Evolutionary conservation across 2,329 filamentous ascomycete species (phyloP).

Genomic region (Colletotrichum spinosum): DNA sequence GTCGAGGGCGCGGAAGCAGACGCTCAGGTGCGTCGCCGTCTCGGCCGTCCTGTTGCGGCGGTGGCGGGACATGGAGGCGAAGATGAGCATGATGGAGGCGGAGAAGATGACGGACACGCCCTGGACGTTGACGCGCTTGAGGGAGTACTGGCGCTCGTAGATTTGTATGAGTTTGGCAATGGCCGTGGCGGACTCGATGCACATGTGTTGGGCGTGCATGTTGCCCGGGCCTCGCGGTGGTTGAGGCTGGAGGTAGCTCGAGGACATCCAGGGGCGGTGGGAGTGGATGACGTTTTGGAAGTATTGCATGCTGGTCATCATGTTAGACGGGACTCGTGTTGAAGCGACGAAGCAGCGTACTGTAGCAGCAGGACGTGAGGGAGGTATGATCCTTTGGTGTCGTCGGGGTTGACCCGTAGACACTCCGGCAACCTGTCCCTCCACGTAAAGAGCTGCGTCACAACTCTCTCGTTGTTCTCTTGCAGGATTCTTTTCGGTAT

Average conservation of each 20-base stretch:
- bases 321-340: background rate
- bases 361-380: slow-evolving; percentile 43
- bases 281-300: slow-evolving; percentile 42
- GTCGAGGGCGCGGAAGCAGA: slow-evolving; percentile 43
- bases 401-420: slow-evolving; percentile 39
- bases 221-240: slow-evolving; percentile 41
- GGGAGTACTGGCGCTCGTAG: slow-evolving; percentile 37
- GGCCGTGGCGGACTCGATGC: slow-evolving; percentile 40
- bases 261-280: slow-evolving; percentile 44
- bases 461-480: slow-evolving; percentile 37
- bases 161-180: slow-evolving; percentile 38
- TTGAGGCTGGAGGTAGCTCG: slow-evolving; percentile 36
- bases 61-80: slow-evolving; percentile 35
- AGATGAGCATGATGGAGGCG: slow-evolving; percentile 38
- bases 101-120: slow-evolving; percentile 42
- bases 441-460: slow-evolving; percentile 38
- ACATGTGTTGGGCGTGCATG: slow-evolving; percentile 40
- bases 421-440: slow-evolving; percentile 36
- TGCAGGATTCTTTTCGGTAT: slow-evolving; percentile 35
- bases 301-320: slow-evolving; percentile 42
- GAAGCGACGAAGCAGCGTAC: slow-evolving; percentile 23
- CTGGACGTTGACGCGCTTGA: slow-evolving; percentile 40
- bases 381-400: slow-evolving; percentile 36
- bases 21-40: slow-evolving; percentile 36
- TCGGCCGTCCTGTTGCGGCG: slow-evolving; percentile 25